Conservation (phyloP, 2,329 filamentous ascomycete genomes). For the Neocucurbitaria cava region DNA sequence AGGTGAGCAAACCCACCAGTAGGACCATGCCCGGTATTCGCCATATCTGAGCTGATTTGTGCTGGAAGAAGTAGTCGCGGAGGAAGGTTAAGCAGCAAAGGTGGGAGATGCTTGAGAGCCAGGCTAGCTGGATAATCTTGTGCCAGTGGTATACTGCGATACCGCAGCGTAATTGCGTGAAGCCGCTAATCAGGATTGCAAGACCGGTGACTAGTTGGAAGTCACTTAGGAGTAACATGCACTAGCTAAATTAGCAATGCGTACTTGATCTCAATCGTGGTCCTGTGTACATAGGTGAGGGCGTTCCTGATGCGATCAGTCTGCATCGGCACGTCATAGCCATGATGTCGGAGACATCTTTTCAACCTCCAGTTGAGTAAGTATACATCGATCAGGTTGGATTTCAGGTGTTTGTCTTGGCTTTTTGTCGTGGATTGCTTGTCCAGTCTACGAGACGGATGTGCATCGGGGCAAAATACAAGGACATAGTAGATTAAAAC, state of each 20-base stretch:
- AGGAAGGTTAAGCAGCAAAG: constrained; percentile 17
- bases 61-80: constrained; percentile 8
- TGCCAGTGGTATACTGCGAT: constrained; percentile 26
- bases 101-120: constrained; percentile 19
- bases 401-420: not conserved
- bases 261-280: not conserved
- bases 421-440: not conserved
- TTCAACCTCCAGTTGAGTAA: not conserved
- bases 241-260: constrained; percentile 1
- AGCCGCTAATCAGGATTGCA: constrained; percentile 22
- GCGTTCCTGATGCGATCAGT: not conserved
- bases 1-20: constrained; percentile 7
- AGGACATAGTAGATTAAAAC: not conserved
- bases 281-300: not conserved
- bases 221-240: constrained; percentile 21
- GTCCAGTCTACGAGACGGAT: no score
- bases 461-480: not conserved
- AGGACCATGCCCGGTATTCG: constrained; percentile 12
- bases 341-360: not conserved
- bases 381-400: not conserved
- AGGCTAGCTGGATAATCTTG: constrained; percentile 17
- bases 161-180: constrained; percentile 15
- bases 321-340: no score
- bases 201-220: constrained; percentile 20
- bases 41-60: constrained; percentile 8